Conservation (phyloP, 2,329 filamentous ascomycete species). For the Teratosphaeria zuluensis region DNA sequence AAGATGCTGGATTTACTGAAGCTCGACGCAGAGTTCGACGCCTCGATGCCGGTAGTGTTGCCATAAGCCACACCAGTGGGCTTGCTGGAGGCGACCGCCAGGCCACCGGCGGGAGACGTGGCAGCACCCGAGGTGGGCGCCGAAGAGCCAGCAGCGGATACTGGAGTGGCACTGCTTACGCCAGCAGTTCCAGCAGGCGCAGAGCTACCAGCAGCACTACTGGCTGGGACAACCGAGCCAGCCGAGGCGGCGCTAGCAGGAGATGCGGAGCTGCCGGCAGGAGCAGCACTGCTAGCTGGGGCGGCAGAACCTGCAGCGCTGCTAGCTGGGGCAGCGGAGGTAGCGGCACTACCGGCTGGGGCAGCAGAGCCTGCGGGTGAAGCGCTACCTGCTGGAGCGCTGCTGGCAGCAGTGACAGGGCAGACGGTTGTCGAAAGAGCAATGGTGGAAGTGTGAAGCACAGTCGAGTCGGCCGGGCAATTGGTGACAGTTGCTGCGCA, state of each 20-base stretch:
- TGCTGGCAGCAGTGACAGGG: slow-evolving; percentile 22
- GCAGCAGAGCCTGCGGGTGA: background rate
- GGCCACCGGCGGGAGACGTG: background rate
- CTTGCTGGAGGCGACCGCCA: background rate
- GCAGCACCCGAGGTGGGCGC: slow-evolving; percentile 4
- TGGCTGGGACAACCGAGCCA: background rate
- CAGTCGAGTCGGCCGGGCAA: slow-evolving; percentile 13
- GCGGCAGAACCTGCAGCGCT: background rate
- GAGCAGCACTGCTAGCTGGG: background rate
- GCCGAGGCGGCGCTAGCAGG: background rate
- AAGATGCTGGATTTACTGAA: slow-evolving; percentile 3
- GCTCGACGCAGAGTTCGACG: slow-evolving; percentile 2
- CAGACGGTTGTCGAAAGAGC: slow-evolving; percentile 33
- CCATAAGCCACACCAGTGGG: slow-evolving; percentile 5
- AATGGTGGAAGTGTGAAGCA: slow-evolving; percentile 27
- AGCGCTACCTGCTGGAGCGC: background rate
- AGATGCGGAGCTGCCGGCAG: background rate
- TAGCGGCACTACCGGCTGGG: background rate
- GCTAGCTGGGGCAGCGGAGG: background rate
- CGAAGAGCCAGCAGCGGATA: slow-evolving; percentile 2
- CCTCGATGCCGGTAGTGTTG: slow-evolving; percentile 8
- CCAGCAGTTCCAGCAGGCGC: background rate
- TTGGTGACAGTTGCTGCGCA: slow-evolving; percentile 9
- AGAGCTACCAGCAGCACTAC: background rate
- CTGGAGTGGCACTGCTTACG: slow-evolving; percentile 3